Conservation (phyloP, 129 eudicot species). For the Helianthus tuberosus region DNA sequence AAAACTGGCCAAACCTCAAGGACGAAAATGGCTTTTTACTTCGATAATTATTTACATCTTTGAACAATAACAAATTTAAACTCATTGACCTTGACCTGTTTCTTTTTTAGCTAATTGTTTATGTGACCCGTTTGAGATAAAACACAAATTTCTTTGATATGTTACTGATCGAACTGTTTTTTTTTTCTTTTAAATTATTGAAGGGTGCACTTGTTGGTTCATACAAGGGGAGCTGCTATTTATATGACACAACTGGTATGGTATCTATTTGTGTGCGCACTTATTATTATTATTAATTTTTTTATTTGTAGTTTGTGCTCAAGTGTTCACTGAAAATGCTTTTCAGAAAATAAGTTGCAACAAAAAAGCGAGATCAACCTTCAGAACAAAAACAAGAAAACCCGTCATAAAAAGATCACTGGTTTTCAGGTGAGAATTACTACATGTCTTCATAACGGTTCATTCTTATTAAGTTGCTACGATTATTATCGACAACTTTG, state of each 20-base stretch:
- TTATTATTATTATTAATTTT: background rate
- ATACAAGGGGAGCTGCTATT: slow-evolving; percentile 90
- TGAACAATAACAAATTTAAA: background rate
- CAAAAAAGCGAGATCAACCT: slow-evolving; percentile 73
- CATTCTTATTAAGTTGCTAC: background rate
- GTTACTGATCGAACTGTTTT: slow-evolving; percentile 19
- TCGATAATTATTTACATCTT: background rate
- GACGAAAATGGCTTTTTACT: too few relatives aligned
- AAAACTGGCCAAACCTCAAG: too few relatives aligned
- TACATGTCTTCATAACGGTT: background rate
- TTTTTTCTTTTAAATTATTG: slow-evolving; percentile 40
- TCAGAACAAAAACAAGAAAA: slow-evolving; percentile 92
- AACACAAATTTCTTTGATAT: background rate
- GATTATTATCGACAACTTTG: background rate
- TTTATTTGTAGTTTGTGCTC: background rate
- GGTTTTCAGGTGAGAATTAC: slow-evolving; percentile 76
- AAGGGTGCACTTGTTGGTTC: slow-evolving; percentile 99
- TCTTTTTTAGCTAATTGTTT: background rate
- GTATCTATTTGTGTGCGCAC: slow-evolving; percentile 14
- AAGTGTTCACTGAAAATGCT: background rate
- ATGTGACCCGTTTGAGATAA: background rate
- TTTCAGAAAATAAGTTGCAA: slow-evolving; percentile 79
- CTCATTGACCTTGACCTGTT: background rate
- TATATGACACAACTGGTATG: slow-evolving; percentile 79
- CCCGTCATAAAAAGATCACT: slow-evolving; percentile 85